Evolutionary conservation across 257 asterid species (phyloP).

Genomic region (Capsicum rhomboideum): DNA sequence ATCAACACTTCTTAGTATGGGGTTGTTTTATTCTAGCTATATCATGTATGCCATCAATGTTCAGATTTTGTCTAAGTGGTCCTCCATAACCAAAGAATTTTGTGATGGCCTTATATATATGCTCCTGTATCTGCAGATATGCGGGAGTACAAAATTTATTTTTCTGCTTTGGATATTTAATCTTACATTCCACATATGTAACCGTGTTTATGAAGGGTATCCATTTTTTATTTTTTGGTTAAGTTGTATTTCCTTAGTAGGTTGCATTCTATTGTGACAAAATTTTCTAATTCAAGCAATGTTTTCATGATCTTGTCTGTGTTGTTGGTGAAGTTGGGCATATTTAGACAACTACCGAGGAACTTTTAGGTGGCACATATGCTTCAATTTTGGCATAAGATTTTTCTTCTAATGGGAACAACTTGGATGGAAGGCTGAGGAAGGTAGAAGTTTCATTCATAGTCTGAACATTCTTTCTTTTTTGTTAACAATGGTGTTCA

Average conservation of each 20-base stretch:
- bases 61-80: not conserved
- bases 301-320: slow-evolving; percentile 9
- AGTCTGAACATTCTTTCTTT: too few relatives aligned
- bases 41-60: not conserved
- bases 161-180: slow-evolving; percentile 1
- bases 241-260: not conserved
- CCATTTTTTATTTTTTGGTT: slow-evolving; percentile 1
- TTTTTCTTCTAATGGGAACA: slow-evolving; percentile 9
- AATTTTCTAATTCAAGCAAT: not conserved
- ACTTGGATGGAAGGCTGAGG: too few relatives aligned
- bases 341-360: slow-evolving; percentile 81
- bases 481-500: too few relatives aligned
- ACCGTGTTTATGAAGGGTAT: slow-evolving; percentile 1
- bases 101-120: not conserved
- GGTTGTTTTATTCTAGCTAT: too few relatives aligned
- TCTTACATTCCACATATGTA: not conserved
- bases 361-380: slow-evolving; percentile 95
- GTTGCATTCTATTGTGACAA: not conserved
- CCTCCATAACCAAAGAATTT: not conserved
- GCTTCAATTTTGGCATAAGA: slow-evolving; percentile 89
- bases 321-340: slow-evolving; percentile 55
- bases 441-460: too few relatives aligned
- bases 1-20: too few relatives aligned
- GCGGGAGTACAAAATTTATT: not conserved
- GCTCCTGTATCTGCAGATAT: not conserved